Evolutionary conservation across 2,329 filamentous ascomycete genomes (phyloP), one percentile per base, ranked within the genome.

Genomic region (Stemphylium beticola): DNA sequence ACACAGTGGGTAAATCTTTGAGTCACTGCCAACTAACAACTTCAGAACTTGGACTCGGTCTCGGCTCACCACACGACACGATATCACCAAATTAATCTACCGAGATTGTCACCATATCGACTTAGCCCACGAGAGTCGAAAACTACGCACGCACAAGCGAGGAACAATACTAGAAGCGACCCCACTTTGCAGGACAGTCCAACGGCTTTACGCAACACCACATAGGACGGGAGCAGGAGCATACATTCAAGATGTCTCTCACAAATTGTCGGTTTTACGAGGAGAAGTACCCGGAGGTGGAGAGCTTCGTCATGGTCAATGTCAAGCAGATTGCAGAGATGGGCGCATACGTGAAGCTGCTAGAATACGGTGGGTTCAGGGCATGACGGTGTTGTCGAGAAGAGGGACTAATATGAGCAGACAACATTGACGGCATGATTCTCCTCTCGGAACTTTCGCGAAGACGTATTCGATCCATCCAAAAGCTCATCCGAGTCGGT

Each of bases 361-460:
- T 99, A 69, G 95, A 99, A 82, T 99, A 99, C 81, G 73, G 71
- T 74, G 52, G 41, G 66, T 52, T 20, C 18, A 22, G 29, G 36
- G 14, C 15, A 17, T 26, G 7, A 7, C 14, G 33, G 24, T 26
- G 33, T n/a, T 14, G 24, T 32, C 18, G 34, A 32, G 11, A 14
- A 8, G 20, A 15, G 18, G 39, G 38, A 41, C 58, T 62, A 41
- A 67, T 48, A 5, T 8, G 14, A 31, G 10, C 40, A 74, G 95
- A 99, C 81, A 97, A 98, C 82, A 99, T 99, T 73, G 96, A 99
- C 77, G 95, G 95, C 86, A 99, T 99, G 96, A 99, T 99, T 73
- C 83, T 99, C 66, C 91, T 99, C 65, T 96, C 92, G 71, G 95
- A 99, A 80, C 86, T 99, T 62, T 99, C 96, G 56, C 88, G 95